phyloP scores from a whole-genome alignment of 768 basidiomycete species.

The Tulasnella sp. region DNA sequence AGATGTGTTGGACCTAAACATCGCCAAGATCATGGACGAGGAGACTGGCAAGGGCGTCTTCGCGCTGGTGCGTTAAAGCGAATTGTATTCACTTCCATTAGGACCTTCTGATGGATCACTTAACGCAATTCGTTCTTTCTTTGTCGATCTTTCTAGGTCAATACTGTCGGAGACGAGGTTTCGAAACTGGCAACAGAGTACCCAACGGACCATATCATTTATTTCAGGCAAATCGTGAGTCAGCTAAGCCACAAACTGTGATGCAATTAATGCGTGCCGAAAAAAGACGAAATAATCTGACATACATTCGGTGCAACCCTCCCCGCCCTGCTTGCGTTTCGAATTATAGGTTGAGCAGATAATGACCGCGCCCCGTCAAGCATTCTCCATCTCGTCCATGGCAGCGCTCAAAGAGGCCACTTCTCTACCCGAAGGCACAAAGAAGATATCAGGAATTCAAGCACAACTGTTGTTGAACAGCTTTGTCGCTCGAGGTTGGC shows the following conservation, averaged over 20 bases:
- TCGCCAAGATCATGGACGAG: conserved; percentile 55
- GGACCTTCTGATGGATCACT: too few species aligned
- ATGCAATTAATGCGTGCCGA: too few species aligned
- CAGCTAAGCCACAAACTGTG: background rate
- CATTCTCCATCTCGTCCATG: conserved; percentile 67
- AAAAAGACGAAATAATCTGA: too few species aligned
- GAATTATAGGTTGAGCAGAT: conserved; percentile 88
- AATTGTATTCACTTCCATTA: background rate
- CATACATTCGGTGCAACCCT: background rate
- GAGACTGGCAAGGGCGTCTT: conserved; percentile 51
- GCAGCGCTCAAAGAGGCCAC: conserved; percentile 64
- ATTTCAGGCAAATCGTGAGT: conserved; percentile 73
- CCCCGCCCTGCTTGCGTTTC: background rate
- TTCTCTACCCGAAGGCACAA: conserved; percentile 34
- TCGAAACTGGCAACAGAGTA: conserved; percentile 83
- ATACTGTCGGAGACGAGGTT: conserved; percentile 67
- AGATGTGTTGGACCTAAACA: conserved; percentile 62
- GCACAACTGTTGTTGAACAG: conserved; percentile 62
- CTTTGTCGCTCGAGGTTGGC: conserved; percentile 78
- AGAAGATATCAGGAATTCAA: conserved; percentile 61
- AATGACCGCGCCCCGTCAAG: conserved; percentile 63
- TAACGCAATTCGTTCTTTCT: too few species aligned
- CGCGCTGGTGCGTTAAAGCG: conserved; percentile 44
- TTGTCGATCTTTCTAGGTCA: conserved; percentile 58
- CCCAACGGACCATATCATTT: conserved; percentile 63